A percentile compares a stretch with the other conserved stretches of the same genome.
Conservation (phyloP, 169 alveolate genomes). For the Theileria sp. region DNA sequence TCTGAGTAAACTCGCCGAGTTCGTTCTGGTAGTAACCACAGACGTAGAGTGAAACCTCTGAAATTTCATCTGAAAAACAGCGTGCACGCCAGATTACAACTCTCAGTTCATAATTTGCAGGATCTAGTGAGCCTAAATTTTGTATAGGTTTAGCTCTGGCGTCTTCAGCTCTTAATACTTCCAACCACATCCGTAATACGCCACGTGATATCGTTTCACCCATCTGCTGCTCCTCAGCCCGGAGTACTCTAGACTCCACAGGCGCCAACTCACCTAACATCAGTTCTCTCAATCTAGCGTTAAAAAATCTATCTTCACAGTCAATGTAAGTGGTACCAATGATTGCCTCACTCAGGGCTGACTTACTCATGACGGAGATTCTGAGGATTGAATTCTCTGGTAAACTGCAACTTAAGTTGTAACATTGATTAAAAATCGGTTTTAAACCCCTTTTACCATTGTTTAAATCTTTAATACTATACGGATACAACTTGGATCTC, state of each 20-base stretch:
- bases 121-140: conserved; percentile 79
- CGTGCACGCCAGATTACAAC: conserved; percentile 87
- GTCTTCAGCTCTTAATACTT: conserved; percentile 78
- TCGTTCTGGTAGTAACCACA: conserved; percentile 81
- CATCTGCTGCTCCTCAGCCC: conserved; percentile 8
- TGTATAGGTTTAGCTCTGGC: conserved; percentile 83
- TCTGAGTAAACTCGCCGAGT: conserved; percentile 71
- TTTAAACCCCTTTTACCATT: conserved; percentile 78
- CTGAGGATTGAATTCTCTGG: conserved; percentile 86
- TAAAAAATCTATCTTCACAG: conserved; percentile 86
- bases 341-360: conserved; percentile 81
- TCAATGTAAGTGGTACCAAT: conserved; percentile 86
- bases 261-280: conserved; percentile 78
- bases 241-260: conserved; percentile 75
- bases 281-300: conserved; percentile 76
- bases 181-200: conserved; percentile 84
- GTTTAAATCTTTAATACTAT: conserved; percentile 63
- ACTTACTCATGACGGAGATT: conserved; percentile 80
- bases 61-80: conserved; percentile 80
- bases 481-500: conserved; percentile 67
- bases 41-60: conserved; percentile 82
- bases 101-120: conserved; percentile 83
- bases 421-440: conserved; percentile 86
- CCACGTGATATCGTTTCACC: conserved; percentile 81
- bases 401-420: conserved; percentile 81